Base-by-base conservation (phyloP, 495 filamentous ascomycete species). In the Staphylotrichum longicolle region DNA sequence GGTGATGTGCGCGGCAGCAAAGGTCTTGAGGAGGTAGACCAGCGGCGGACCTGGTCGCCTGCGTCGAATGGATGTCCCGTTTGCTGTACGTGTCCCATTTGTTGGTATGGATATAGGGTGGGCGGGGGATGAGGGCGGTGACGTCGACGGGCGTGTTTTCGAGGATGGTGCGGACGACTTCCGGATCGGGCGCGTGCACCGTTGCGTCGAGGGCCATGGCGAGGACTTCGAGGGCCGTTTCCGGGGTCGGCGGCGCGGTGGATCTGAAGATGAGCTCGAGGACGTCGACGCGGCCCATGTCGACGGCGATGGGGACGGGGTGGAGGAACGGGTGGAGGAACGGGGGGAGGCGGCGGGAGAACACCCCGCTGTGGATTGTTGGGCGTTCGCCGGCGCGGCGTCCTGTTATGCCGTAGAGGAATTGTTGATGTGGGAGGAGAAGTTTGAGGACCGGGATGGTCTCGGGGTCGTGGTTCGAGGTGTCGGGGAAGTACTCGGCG, bases 21-120 rank as follows among this genome's bases (percentile, higher is more conserved):
- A 56, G 41, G 54, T 56, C 41, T 46, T 56, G 12, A 46, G 54
- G 4, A 56, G 32, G 41, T 56, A 56, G 27, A 45, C 34, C 14
- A 56, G 30, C 39, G 54, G 54, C 1, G 54, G 0, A 46, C 40
- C 6, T 35, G 41, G 14, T 27, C 20, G 1, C 20, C 20, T 1
- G 20, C 20, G 20, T 27, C 1, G 20, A 27, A 27, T 27, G 20
- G 20, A 1, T 27, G 20, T 27, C 20, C 20, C 20, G 20, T 27
- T 27, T 27, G 20, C 20, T 27, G 20, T 27, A 27, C 20, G 20
- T 27, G 20, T 27, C 20, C 20, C 20, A 27, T 27, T 27, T 27
- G 20, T 0, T 27, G 20, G 20, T 27, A 27, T 27, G 20, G 20
- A 27, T 27, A 27, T 27, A 27, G 20, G 20, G 20, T 27, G 35